A percentile compares a stretch with the other conserved stretches of the same genome.
Conservation (phyloP, 140 eudicot species). For the Cichorium intybus region DNA sequence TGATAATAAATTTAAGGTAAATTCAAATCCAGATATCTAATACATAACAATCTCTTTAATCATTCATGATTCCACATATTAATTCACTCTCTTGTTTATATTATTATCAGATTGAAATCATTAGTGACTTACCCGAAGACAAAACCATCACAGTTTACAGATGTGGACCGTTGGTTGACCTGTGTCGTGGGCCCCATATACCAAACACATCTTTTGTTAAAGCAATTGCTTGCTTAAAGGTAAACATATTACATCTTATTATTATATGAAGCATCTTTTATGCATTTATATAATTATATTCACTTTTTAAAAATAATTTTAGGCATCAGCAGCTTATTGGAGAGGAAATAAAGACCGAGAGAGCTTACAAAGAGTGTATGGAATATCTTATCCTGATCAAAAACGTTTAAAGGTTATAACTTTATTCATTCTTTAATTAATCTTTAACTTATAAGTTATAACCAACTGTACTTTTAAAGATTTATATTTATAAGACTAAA, state of each 20-base stretch:
- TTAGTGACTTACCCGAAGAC: constrained; percentile 78
- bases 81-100: neutral
- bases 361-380: constrained; percentile 97
- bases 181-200: constrained; percentile 98
- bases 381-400: constrained; percentile 93
- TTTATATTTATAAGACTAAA: too few species aligned
- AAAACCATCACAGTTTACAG: constrained; percentile 88
- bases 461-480: too few species aligned
- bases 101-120: constrained; percentile 71
- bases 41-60: neutral
- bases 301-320: neutral
- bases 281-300: neutral
- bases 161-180: constrained; percentile 95
- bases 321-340: constrained; percentile 99
- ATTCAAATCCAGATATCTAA: neutral
- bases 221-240: constrained; percentile 88
- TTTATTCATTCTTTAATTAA: too few species aligned
- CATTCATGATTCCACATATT: neutral
- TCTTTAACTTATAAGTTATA: too few species aligned
- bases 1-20: constrained; percentile 82
- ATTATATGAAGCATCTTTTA: neutral
- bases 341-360: constrained; percentile 92
- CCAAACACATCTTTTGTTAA: constrained; percentile 89
- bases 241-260: constrained; percentile 14
- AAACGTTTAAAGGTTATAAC: constrained; percentile 68